Percentiles rank a stretch among this genome's conserved stretches.
These are phyloP conservation scores for Phymatotrichopsis omnivora DNA, from an alignment of 2,329 filamentous ascomycete species.

Conservation along the genomic window DNA sequence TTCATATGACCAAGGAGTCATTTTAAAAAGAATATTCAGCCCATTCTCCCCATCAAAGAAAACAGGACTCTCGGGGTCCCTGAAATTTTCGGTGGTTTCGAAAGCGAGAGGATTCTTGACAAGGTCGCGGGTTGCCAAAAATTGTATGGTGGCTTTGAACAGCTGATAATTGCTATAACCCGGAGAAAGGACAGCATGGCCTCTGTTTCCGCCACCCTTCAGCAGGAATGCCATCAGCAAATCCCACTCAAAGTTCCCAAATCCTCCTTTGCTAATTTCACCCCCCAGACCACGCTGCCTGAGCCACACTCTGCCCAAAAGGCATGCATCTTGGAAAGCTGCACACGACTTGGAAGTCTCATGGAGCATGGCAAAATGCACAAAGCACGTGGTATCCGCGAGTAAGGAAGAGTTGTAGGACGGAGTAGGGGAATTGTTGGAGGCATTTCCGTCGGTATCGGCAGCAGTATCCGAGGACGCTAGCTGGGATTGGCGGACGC, in stretches of 20 bases:
- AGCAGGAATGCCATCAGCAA: constrained; percentile 69
- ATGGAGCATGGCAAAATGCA: constrained; percentile 67
- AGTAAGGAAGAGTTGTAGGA: constrained; percentile 85
- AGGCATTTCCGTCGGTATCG: too few relatives aligned
- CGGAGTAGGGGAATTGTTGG: constrained; percentile 48
- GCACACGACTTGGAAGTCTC: constrained; percentile 57
- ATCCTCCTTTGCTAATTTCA: constrained; percentile 63
- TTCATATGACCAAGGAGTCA: constrained; percentile 73
- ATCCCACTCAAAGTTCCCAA: constrained; percentile 88
- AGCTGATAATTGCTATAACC: constrained; percentile 85
- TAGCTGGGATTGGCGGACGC: constrained; percentile 49
- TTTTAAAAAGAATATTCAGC: constrained; percentile 81
- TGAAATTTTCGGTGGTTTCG: constrained; percentile 37
- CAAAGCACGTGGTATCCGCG: constrained; percentile 61
- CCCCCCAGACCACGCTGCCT: constrained; percentile 73
- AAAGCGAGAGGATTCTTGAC: constrained; percentile 53
- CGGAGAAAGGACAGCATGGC: constrained; percentile 60
- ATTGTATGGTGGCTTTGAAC: constrained; percentile 90
- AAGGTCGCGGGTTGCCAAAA: constrained; percentile 64
- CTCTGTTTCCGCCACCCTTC: constrained; percentile 62
- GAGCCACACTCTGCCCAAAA: constrained; percentile 81
- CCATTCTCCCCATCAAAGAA: constrained; percentile 66
- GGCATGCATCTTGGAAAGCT: constrained; percentile 70
- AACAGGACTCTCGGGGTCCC: constrained; percentile 48
- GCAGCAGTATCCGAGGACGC: constrained; percentile 37